phyloP scores from a whole-genome alignment of 768 basidiomycete species.

The Boletus rubroflammeus region DNA sequence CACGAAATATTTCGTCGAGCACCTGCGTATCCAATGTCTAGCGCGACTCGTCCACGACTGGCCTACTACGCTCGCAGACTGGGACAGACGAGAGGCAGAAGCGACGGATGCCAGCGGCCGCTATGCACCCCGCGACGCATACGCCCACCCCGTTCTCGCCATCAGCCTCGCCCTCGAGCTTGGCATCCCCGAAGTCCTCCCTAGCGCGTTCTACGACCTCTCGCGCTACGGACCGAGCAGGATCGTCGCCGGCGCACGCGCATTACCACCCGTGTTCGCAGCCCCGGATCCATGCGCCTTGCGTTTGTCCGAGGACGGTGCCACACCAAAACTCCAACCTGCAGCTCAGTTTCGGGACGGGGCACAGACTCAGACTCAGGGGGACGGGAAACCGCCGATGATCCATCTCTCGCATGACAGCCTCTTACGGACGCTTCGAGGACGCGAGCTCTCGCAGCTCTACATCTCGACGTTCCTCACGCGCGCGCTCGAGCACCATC shows the following conservation, averaged over 20 bases:
- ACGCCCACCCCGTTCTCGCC: constrained; percentile 65
- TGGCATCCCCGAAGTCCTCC: constrained; percentile 52
- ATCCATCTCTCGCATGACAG: constrained; percentile 37
- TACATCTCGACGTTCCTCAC: constrained; percentile 61
- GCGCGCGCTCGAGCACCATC: constrained; percentile 49
- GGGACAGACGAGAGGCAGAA: constrained; percentile 63
- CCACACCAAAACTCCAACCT: background rate
- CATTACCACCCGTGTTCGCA: constrained; percentile 32
- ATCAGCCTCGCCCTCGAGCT: constrained; percentile 70
- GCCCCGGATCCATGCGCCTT: constrained; percentile 17
- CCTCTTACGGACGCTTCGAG: constrained; percentile 48
- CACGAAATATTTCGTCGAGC: constrained; percentile 71
- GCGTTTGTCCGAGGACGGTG: background rate
- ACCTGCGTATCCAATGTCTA: constrained; percentile 60
- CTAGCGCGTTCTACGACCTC: constrained; percentile 71
- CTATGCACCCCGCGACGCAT: constrained; percentile 57
- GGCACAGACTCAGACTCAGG: background rate
- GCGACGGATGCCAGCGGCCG: constrained; percentile 48
- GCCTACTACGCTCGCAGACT: constrained; percentile 62
- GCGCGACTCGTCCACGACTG: constrained; percentile 58
- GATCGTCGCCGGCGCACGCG: constrained; percentile 52
- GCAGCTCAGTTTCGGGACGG: background rate
- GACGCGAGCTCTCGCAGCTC: constrained; percentile 62
- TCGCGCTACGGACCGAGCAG: constrained; percentile 70
- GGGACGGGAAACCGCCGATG: constrained; percentile 6